These are phyloP conservation scores for Triticum aestivum DNA, from an alignment of 176 grass and related monocot genomes.

Conservation along the genomic window IWGSC_CS_RefSeq_v2.1 NC_057798.1:101638691-101639190, in stretches of 20 bases:
- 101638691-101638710: background rate
- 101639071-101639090: too few species aligned
- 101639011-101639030: too few species aligned
- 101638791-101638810: slow-evolving; percentile 14
- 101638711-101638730: background rate
- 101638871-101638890: background rate
- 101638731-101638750: background rate
- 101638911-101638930: background rate
- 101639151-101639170: background rate
- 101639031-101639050: too few species aligned
- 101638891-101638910: background rate
- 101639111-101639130: too few species aligned
- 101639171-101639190: background rate
- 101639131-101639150: background rate
- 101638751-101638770: background rate
- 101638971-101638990: too few species aligned
- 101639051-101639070: too few species aligned
- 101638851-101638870: background rate
- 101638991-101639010: too few species aligned
- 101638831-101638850: background rate
- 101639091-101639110: too few species aligned
- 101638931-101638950: background rate
- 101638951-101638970: too few species aligned
- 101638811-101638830: background rate
- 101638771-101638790: background rate